These are phyloP conservation scores for Golovinomyces cichoracearum DNA, from an alignment of 2,329 filamentous ascomycete genomes.

Conservation along the genomic window DNA sequence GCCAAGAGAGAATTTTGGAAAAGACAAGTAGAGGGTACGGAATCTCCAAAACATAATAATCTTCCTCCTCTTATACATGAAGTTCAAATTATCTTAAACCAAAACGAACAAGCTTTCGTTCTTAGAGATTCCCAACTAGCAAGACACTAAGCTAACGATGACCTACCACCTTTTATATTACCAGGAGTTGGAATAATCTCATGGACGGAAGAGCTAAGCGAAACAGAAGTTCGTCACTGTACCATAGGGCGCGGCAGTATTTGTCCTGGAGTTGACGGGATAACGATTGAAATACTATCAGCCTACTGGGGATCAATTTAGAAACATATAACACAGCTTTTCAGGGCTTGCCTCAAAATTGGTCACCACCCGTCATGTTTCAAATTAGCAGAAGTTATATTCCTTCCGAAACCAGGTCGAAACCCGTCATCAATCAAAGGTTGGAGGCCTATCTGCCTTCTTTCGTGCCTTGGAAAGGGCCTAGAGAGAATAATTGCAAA, in stretches of 20 bases:
- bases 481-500: neutral
- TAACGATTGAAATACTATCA: neutral
- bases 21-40: no score
- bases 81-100: neutral
- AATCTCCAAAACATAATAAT: neutral
- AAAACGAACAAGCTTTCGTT: neutral
- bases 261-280: neutral
- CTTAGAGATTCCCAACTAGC: neutral
- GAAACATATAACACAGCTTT: neutral
- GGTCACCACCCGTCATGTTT: neutral
- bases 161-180: neutral
- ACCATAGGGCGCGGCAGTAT: neutral
- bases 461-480: neutral
- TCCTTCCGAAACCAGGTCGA: neutral
- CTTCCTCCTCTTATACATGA: neutral
- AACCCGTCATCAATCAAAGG: neutral
- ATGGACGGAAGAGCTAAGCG: neutral
- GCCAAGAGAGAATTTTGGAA: no score
- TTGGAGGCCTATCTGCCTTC: neutral
- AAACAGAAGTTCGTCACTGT: neutral
- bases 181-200: neutral
- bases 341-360: neutral
- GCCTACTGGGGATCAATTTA: neutral
- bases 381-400: neutral
- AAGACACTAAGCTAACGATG: neutral